These are phyloP conservation scores for Linnemannia hyalina DNA, from an alignment of 192 early-diverging fungal genomes.

Conservation along the genomic window DNA sequence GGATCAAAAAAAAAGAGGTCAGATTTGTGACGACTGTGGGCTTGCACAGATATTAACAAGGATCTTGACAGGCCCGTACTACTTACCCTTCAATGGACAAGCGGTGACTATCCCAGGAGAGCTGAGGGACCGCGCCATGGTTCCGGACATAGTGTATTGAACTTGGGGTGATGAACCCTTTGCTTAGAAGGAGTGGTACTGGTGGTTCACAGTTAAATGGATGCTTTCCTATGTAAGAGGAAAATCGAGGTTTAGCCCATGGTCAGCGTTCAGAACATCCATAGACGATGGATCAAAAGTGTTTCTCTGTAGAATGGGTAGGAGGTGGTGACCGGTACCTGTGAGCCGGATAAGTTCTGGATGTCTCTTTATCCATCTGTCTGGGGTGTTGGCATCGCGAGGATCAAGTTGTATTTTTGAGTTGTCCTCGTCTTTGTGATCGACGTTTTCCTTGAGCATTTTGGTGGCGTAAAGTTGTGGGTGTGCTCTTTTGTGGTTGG, in stretches of 20 bases:
- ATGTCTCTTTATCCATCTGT: constrained; percentile 63
- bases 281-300: not conserved
- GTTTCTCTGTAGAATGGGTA: not conserved
- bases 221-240: constrained; percentile 56
- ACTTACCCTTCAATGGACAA: constrained; percentile 61
- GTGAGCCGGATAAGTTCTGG: constrained; percentile 64
- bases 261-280: not conserved
- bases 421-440: constrained; percentile 15
- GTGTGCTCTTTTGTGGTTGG: not conserved
- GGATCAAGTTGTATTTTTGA: constrained; percentile 34
- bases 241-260: not conserved
- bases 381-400: constrained; percentile 60
- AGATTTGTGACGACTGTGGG: not conserved
- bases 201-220: constrained; percentile 73
- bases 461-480: not conserved
- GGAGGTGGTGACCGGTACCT: constrained; percentile 10
- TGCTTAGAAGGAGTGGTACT: constrained; percentile 56
- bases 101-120: constrained; percentile 56
- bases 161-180: constrained; percentile 69
- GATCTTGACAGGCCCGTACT: not conserved
- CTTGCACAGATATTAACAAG: not conserved
- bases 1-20: not conserved
- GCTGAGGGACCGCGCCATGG: constrained; percentile 74
- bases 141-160: constrained; percentile 78
- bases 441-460: constrained; percentile 11